Conservation (phyloP, 2,329 filamentous ascomycete genomes). For the Plectosphaerella cucumerina region DNA sequence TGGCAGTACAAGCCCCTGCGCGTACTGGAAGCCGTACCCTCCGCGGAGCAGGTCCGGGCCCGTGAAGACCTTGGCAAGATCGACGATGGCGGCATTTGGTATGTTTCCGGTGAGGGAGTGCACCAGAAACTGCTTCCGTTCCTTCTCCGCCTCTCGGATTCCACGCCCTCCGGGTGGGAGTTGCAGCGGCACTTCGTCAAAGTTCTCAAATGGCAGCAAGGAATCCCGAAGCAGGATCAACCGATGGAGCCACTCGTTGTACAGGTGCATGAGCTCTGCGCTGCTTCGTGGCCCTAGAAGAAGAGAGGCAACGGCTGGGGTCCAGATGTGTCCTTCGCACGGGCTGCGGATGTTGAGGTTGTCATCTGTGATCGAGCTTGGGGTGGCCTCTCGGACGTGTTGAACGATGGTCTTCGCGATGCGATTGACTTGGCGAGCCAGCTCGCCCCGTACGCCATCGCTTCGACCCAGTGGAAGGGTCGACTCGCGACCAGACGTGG, state of each 20-base stretch:
- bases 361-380: background rate
- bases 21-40: constrained; percentile 4
- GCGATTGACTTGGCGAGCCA: background rate
- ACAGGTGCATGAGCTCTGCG: constrained; percentile 14
- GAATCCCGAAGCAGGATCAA: constrained; percentile 16
- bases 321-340: constrained; percentile 5
- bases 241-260: constrained; percentile 17
- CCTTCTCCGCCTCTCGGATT: constrained; percentile 1
- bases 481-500: constrained; percentile 1
- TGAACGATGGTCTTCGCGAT: background rate
- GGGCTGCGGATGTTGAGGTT: background rate
- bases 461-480: background rate
- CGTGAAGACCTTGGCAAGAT: constrained; percentile 5
- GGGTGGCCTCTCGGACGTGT: background rate
- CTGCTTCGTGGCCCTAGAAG: constrained; percentile 3
- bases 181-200: constrained; percentile 12
- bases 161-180: background rate
- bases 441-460: background rate
- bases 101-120: constrained; percentile 3
- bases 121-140: background rate
- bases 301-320: background rate
- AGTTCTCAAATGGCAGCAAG: constrained; percentile 17
- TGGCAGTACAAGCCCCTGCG: constrained; percentile 1
- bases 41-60: background rate
- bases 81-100: constrained; percentile 1